phyloP scores from a whole-genome alignment of 306 rosid species.

The Canavalia ensiformis region DNA sequence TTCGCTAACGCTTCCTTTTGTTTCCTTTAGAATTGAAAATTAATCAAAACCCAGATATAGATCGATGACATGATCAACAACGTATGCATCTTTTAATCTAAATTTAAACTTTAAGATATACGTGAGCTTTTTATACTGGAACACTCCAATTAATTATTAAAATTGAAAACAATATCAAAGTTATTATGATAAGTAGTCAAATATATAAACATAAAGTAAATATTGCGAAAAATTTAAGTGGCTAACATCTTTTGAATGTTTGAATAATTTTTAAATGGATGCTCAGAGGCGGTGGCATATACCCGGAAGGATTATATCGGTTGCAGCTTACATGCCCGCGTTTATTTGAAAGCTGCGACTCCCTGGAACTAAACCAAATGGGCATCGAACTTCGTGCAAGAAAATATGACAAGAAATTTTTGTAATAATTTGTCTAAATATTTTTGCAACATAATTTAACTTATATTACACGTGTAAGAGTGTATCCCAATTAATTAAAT shows the following conservation, averaged over 20 bases:
- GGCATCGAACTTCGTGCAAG: no score
- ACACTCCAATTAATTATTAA: not conserved
- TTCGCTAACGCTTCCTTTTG: conserved; percentile 78
- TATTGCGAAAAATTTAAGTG: not conserved
- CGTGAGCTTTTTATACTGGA: not conserved
- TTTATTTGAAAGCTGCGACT: no score
- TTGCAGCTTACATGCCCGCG: no score
- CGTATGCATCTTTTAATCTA: conserved; percentile 50
- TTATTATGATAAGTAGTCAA: not conserved
- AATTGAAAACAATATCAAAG: not conserved
- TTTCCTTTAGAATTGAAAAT: conserved; percentile 69
- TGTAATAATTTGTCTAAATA: conserved; percentile 38
- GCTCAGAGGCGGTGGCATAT: no score
- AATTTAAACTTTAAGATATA: not conserved
- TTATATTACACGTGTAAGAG: not conserved
- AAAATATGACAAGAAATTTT: no score
- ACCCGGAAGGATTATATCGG: no score
- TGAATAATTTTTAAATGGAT: conserved; percentile 63
- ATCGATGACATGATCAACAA: conserved; percentile 68
- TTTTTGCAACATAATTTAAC: not conserved
- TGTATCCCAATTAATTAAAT: no score
- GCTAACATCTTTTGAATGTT: not conserved
- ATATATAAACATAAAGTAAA: not conserved
- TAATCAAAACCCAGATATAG: conserved; percentile 73
- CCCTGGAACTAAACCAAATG: no score